phyloP scores from a whole-genome alignment of 768 basidiomycete species.

The Hericium coralloides region DNA sequence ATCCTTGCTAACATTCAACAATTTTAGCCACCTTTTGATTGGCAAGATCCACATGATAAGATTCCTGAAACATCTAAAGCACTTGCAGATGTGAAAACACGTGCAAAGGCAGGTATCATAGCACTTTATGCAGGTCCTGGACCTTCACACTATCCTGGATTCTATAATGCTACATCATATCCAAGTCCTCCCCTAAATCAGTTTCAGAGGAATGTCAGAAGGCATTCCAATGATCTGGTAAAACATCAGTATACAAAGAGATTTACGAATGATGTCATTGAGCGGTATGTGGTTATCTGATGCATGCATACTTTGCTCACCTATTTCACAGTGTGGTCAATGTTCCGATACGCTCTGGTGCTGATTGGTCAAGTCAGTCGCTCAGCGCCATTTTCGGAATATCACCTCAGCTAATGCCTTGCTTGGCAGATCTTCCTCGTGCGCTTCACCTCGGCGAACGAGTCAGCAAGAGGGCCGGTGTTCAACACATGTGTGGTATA shows the following conservation, averaged over 20 bases:
- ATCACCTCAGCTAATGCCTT: background rate
- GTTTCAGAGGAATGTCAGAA: background rate
- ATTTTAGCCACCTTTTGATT: conserved; percentile 57
- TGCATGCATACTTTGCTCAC: background rate
- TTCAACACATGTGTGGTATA: conserved; percentile 26
- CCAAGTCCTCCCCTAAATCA: background rate
- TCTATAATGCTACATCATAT: background rate
- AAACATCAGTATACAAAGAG: background rate
- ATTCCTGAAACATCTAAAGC: conserved; percentile 24
- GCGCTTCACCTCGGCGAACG: conserved; percentile 16
- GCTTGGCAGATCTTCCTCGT: conserved; percentile 33
- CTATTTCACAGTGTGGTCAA: background rate
- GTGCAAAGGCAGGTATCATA: conserved; percentile 33
- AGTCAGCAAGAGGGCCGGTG: background rate
- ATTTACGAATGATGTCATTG: background rate
- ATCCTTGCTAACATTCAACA: background rate
- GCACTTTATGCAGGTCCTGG: conserved; percentile 30
- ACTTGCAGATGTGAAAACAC: conserved; percentile 22
- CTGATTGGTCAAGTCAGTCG: background rate
- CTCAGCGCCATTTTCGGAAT: background rate
- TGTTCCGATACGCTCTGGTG: background rate
- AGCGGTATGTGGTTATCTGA: background rate
- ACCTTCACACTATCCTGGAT: background rate
- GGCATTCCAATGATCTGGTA: background rate
- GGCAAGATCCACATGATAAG: conserved; percentile 53